A percentile compares a stretch with the other conserved stretches of the same genome.
These are phyloP conservation scores for Cicer pinnatifidum DNA, from an alignment of 306 rosid genomes.

Conservation along the genomic window DNA sequence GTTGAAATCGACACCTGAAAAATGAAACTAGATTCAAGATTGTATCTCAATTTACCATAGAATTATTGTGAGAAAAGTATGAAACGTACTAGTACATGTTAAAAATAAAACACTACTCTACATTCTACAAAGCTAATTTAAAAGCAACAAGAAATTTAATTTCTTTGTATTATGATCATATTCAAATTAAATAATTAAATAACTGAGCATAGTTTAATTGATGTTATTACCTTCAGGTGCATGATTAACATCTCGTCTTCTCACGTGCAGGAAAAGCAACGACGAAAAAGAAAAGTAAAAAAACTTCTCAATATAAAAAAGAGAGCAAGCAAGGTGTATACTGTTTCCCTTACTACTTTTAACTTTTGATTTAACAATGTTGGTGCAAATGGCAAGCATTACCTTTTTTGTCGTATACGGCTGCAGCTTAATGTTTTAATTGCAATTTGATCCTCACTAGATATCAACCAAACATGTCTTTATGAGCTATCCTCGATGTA, in stretches of 20 bases:
- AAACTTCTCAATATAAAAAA: not conserved
- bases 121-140: too few relatives aligned
- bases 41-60: conserved; percentile 1
- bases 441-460: not conserved
- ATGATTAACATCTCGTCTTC: conserved; percentile 14
- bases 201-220: too few relatives aligned
- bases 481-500: not conserved
- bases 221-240: not conserved
- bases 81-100: not conserved
- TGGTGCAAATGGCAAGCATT: conserved; percentile 25
- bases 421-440: not conserved
- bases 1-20: not conserved
- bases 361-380: not conserved
- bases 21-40: conserved; percentile 19
- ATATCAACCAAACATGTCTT: not conserved
- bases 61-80: not conserved
- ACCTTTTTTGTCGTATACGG: conserved; percentile 26
- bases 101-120: too few relatives aligned
- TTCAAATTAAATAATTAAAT: too few relatives aligned
- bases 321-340: not conserved
- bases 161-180: too few relatives aligned
- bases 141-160: too few relatives aligned
- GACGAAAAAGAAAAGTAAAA: conserved; percentile 25
- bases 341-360: not conserved
- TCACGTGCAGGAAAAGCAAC: conserved; percentile 40